Evolutionary conservation across 495 filamentous ascomycete genomes (phyloP), one percentile per base, ranked within the genome.

Genomic region (Neurospora sp.): DNA sequence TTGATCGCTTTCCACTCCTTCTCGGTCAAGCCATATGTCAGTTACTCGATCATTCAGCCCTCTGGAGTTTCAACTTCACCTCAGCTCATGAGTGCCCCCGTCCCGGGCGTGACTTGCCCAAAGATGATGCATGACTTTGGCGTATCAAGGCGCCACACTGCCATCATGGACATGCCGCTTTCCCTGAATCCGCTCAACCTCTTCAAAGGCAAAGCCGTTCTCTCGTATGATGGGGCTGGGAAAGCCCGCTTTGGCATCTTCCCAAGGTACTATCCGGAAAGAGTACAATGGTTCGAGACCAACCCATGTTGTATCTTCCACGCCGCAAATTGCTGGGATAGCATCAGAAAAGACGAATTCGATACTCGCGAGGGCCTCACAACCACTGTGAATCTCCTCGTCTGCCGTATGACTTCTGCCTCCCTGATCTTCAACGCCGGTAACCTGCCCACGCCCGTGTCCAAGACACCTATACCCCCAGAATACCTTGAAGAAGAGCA

Each of bases 91-190:
- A 31, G 22, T 59, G 68, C 72, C 12, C 72, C 77, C 27, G 81
- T 91, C 1, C 84, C 88, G 3, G 89, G 90, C 2, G 79, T 91
- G 16, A 75, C 80, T n/a, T 85, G 84, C 10, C 84, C 88, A 3
- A 91, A 89, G 77, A 87, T 91, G 86, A 91, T 92, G 89, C 90
- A 91, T 75, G 89, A 91, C 74, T 91, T 91, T 75, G 89, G 89
- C 6, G 90, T 91, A 4, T 89, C 88, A 0, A 79, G 75, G 18
- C 75, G 74, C 22, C 83, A 91, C 77, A 90, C 89, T 0, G 79
- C 91, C 38, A 90, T 92, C 53, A 83, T 92, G 81, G 89, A 92
- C 76, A 84, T 91, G 20, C 90, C 90, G 1, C 76, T 92, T 9
- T 85, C 87, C 8, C 81, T 91, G n/a, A 83, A 90, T 75, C 88